Evolutionary conservation across 2,329 filamentous ascomycete species (phyloP).

Genomic region (Blastomyces emzantsi): DNA sequence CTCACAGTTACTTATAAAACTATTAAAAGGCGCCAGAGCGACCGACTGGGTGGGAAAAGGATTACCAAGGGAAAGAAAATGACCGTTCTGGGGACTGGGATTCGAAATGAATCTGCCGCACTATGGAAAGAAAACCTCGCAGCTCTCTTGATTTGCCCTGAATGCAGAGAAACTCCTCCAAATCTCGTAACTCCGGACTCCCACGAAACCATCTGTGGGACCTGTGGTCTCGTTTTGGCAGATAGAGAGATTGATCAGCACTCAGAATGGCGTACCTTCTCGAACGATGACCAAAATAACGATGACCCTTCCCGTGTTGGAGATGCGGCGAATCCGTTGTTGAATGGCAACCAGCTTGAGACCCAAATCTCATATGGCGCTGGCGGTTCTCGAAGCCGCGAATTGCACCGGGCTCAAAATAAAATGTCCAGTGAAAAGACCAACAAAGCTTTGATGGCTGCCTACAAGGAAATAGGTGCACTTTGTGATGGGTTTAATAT

Average conservation of each 20-base stretch:
- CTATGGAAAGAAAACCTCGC: constrained; percentile 77
- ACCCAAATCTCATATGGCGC: constrained; percentile 82
- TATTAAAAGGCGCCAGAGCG: constrained; percentile 36
- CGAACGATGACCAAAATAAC: constrained; percentile 92
- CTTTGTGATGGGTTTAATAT: constrained; percentile 80
- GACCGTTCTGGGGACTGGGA: constrained; percentile 33
- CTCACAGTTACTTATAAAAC: constrained; percentile 36
- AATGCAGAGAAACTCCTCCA: constrained; percentile 87
- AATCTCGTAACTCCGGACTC: constrained; percentile 90
- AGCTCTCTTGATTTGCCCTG: constrained; percentile 73
- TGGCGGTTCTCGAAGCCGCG: constrained; percentile 57
- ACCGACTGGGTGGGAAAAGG: constrained; percentile 24
- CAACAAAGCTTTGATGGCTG: constrained; percentile 70
- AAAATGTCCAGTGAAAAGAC: constrained; percentile 72
- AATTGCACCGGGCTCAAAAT: constrained; percentile 75
- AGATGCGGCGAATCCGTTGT: constrained; percentile 79
- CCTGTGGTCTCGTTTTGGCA: constrained; percentile 82
- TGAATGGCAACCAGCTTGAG: constrained; percentile 82
- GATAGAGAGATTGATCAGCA: constrained; percentile 91
- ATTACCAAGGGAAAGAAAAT: constrained; percentile 29
- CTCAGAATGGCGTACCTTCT: constrained; percentile 98
- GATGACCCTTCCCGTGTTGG: constrained; percentile 98
- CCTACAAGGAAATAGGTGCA: constrained; percentile 78
- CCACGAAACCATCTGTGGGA: constrained; percentile 83
- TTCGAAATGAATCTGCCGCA: constrained; percentile 34